phyloP scores from a whole-genome alignment of 768 basidiomycete species.

The Suillus discolor region DNA sequence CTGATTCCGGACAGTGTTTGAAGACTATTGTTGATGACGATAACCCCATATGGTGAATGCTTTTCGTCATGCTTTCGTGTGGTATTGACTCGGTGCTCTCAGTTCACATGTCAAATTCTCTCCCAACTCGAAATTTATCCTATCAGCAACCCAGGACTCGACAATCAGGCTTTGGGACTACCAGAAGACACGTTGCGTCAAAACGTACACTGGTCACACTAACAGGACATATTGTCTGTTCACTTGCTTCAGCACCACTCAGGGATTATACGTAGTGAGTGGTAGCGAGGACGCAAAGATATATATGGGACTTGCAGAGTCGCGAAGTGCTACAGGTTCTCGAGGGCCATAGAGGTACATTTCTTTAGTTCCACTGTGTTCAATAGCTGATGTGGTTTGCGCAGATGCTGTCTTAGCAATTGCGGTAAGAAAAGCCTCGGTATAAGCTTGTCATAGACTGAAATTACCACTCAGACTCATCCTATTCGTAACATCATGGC shows the following conservation, averaged over 20 bases:
- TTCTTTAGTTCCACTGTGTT: neutral
- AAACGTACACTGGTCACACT: constrained; percentile 87
- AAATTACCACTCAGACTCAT: constrained; percentile 58
- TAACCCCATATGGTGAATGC: constrained; percentile 81
- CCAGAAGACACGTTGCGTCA: constrained; percentile 86
- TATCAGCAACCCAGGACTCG: constrained; percentile 93
- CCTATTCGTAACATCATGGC: constrained; percentile 77
- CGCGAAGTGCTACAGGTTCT: constrained; percentile 73
- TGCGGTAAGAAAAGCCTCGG: constrained; percentile 50
- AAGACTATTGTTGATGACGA: constrained; percentile 97
- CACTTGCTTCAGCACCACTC: constrained; percentile 60
- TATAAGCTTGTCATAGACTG: neutral
- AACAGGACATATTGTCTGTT: constrained; percentile 86
- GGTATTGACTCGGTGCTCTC: constrained; percentile 13
- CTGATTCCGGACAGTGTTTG: constrained; percentile 94
- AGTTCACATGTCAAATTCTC: constrained; percentile 92
- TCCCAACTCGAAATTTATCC: constrained; percentile 87
- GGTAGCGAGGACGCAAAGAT: constrained; percentile 92
- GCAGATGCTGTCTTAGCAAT: constrained; percentile 74
- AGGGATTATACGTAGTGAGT: constrained; percentile 73
- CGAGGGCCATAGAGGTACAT: constrained; percentile 79
- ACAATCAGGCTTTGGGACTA: constrained; percentile 95
- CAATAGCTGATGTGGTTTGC: constrained; percentile 3
- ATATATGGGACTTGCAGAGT: constrained; percentile 88
- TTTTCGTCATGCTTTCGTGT: constrained; percentile 10